Conservation (phyloP, 495 filamentous ascomycete genomes). For the Aspergillus cavernicola region DNA sequence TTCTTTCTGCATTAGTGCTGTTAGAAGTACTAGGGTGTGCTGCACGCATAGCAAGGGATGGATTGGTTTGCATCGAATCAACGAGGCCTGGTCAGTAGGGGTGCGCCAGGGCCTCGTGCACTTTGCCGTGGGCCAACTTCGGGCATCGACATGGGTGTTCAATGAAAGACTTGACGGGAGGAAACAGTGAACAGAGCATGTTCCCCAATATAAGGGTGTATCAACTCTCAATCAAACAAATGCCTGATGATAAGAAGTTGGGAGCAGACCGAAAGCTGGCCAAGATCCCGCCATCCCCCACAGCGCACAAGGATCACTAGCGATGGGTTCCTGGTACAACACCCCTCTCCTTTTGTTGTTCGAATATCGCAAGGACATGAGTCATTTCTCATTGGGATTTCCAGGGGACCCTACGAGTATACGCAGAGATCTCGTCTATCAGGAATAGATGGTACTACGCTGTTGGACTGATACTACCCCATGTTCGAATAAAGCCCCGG, state of each 20-base stretch:
- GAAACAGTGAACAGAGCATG: background rate
- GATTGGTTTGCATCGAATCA: conserved; percentile 1
- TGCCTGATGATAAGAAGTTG: too few species aligned
- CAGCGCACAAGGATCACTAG: background rate
- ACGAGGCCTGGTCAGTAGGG: background rate
- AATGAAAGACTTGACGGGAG: background rate
- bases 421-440: too few species aligned
- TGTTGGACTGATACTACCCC: background rate
- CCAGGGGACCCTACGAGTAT: too few species aligned
- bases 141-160: background rate
- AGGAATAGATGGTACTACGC: too few species aligned
- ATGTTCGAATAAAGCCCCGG: background rate
- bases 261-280: background rate
- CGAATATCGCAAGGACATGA: too few species aligned
- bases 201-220: too few species aligned
- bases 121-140: background rate
- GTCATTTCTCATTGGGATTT: too few species aligned
- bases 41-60: conserved; percentile 10
- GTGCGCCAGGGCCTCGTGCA: conserved; percentile 7
- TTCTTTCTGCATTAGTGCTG: conserved; percentile 8
- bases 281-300: background rate
- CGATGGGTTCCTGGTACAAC: conserved; percentile 16
- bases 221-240: too few species aligned
- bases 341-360: conserved; percentile 3
- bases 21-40: conserved; percentile 3